Percentiles rank a stretch among this genome's conserved stretches.
phyloP scores from a whole-genome alignment of 2,329 filamentous ascomycete species.

The Fusarium oxysporum region DNA sequence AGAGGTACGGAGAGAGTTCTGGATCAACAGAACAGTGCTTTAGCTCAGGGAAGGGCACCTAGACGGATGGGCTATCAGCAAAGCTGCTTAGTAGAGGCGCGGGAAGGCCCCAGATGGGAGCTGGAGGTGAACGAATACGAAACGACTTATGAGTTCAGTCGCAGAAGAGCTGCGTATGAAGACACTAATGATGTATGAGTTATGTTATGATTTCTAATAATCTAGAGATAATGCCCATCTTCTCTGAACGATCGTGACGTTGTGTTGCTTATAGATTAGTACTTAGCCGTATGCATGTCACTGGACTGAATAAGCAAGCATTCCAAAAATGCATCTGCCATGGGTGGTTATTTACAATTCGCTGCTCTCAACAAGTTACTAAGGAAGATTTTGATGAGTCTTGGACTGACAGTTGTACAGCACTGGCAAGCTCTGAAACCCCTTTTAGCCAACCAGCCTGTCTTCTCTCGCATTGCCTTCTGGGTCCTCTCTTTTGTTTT shows the following conservation, averaged over 20 bases:
- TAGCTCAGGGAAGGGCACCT: rapidly evolving
- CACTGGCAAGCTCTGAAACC: too few relatives aligned
- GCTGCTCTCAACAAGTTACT: too few relatives aligned
- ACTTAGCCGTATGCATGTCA: too few relatives aligned
- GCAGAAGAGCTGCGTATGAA: not conserved
- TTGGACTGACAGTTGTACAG: too few relatives aligned
- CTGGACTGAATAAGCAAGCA: not conserved
- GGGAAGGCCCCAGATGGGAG: rapidly evolving
- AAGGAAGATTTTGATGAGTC: too few relatives aligned
- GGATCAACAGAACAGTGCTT: rapidly evolving
- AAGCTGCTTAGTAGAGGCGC: not conserved
- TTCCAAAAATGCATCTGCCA: too few relatives aligned
- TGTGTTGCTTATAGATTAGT: not conserved
- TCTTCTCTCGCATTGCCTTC: too few relatives aligned
- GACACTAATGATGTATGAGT: not conserved
- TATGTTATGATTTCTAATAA: not conserved
- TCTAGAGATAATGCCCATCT: rapidly evolving
- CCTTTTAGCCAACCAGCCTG: too few relatives aligned
- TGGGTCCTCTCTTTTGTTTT: too few relatives aligned
- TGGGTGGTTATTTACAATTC: too few relatives aligned
- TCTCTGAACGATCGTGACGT: not conserved
- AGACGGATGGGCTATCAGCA: rapidly evolving
- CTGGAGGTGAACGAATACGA: not conserved
- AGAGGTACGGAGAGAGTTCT: rapidly evolving
- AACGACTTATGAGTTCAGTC: not conserved